Conservation (phyloP, 2,329 filamentous ascomycete genomes). For the Periglandula ipomoeae region DNA sequence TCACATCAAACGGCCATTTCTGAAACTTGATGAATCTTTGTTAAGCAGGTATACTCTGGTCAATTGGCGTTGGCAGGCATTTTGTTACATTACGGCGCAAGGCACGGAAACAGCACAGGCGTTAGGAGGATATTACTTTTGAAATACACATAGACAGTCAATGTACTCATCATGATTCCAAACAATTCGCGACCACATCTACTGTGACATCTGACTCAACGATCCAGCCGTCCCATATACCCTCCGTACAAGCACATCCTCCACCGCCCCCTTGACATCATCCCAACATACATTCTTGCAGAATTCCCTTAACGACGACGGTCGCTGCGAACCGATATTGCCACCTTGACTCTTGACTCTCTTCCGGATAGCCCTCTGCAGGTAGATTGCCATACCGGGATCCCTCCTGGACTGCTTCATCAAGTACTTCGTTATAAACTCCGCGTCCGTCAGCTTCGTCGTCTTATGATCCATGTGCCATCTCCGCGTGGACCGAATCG, state of each 20-base stretch:
- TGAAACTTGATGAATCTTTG: no score
- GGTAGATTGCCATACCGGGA: conserved; percentile 21
- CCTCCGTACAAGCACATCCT: conserved; percentile 20
- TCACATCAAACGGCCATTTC: no score
- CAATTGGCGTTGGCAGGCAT: not conserved
- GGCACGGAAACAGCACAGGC: not conserved
- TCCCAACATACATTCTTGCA: conserved; percentile 22
- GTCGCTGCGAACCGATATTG: conserved; percentile 8
- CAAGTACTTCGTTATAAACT: conserved; percentile 24
- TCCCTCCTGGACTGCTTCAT: conserved; percentile 28
- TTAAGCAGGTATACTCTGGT: no score
- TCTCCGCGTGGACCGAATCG: conserved; percentile 27
- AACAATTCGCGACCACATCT: not conserved
- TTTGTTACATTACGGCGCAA: not conserved
- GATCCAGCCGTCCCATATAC: conserved; percentile 12
- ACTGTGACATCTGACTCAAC: conserved; percentile 10
- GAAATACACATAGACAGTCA: not conserved
- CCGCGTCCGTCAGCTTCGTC: conserved; percentile 19
- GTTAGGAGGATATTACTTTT: not conserved
- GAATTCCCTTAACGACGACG: conserved; percentile 23
- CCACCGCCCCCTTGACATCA: conserved; percentile 24
- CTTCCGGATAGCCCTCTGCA: conserved; percentile 23
- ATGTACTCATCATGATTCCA: not conserved
- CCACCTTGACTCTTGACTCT: conserved; percentile 12
- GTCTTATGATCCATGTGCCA: conserved; percentile 30